A percentile compares a stretch with the other conserved stretches of the same genome.
Evolutionary conservation across 192 early-diverging fungal species (phyloP).

Genomic region (Podila clonocystis): DNA sequence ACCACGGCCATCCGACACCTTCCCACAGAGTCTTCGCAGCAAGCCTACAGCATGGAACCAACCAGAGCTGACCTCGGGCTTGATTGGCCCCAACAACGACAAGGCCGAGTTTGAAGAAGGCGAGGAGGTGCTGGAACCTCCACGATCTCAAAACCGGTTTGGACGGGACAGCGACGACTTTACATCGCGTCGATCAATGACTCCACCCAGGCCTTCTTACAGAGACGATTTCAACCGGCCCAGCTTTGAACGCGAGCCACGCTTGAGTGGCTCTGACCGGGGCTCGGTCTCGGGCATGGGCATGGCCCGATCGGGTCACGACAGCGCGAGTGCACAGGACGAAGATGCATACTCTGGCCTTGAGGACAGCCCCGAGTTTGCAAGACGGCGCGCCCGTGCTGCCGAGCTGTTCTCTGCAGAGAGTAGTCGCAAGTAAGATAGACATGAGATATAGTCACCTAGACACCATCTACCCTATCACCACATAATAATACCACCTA

Average conservation of each 20-base stretch:
- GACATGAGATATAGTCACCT: no score
- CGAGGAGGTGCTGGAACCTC: slow-evolving; percentile 35
- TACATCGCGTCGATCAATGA: slow-evolving; percentile 26
- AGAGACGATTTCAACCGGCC: slow-evolving; percentile 40
- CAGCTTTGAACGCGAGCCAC: slow-evolving; percentile 35
- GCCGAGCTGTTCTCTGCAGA: slow-evolving; percentile 47
- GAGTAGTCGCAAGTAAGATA: slow-evolving; percentile 19
- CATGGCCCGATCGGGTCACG: slow-evolving; percentile 13
- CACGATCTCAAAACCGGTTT: slow-evolving; percentile 1
- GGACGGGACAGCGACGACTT: slow-evolving; percentile 7
- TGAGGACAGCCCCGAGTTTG: slow-evolving; percentile 33
- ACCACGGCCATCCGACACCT: slow-evolving; percentile 25
- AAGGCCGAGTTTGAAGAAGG: slow-evolving; percentile 42
- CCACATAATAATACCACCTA: no score
- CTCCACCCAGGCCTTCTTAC: slow-evolving; percentile 29
- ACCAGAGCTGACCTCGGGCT: slow-evolving; percentile 8
- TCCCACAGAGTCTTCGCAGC: slow-evolving; percentile 41
- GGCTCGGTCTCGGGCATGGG: slow-evolving; percentile 23
- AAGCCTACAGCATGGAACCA: slow-evolving; percentile 29
- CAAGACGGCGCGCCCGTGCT: slow-evolving; percentile 45
- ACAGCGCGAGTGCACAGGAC: slow-evolving; percentile 10
- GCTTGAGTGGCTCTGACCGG: slow-evolving; percentile 35
- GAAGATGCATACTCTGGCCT: slow-evolving; percentile 5
- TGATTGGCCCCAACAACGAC: slow-evolving; percentile 15
- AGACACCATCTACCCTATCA: no score